A percentile compares a stretch with the other conserved stretches of the same genome.
These are phyloP conservation scores for Flueggea neowawraea DNA, from an alignment of 441 rosid genomes.

Conservation along the genomic window DNA sequence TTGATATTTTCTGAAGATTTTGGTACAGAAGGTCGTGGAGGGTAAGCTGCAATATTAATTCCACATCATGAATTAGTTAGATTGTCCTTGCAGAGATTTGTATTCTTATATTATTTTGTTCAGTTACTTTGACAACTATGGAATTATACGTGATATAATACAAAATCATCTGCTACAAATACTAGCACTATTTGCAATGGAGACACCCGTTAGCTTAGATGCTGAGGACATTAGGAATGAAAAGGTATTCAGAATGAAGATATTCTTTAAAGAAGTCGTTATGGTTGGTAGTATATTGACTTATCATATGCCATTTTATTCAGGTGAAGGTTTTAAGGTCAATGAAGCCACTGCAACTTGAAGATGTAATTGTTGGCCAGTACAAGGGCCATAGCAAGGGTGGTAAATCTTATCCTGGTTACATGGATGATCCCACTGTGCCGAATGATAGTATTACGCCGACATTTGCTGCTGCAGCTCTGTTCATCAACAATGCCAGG, in stretches of 20 bases:
- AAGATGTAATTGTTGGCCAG: conserved; percentile 61
- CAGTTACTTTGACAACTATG: conserved; percentile 89
- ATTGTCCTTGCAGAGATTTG: neutral
- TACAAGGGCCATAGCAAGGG: conserved; percentile 67
- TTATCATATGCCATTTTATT: neutral
- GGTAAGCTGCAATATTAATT: conserved; percentile 37
- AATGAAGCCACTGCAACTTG: conserved; percentile 59
- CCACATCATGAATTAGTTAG: neutral
- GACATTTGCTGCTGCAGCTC: conserved; percentile 91
- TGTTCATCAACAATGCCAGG: conserved; percentile 78
- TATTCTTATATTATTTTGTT: neutral
- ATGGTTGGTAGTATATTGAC: neutral
- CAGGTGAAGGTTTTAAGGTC: conserved; percentile 77
- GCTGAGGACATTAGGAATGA: conserved; percentile 95
- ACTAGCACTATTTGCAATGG: conserved; percentile 91
- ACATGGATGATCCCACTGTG: conserved; percentile 75
- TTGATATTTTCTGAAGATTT: conserved; percentile 92
- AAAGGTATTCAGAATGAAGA: conserved; percentile 43
- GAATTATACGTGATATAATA: conserved; percentile 93
- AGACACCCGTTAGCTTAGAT: conserved; percentile 93
- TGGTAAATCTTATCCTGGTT: conserved; percentile 50
- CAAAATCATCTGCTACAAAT: conserved; percentile 97
- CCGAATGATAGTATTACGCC: conserved; percentile 72
- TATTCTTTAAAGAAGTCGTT: neutral
- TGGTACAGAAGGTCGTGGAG: conserved; percentile 92